phyloP scores from a whole-genome alignment of 2,329 filamentous ascomycete genomes.

The Orbilia ellipsospora region DNA sequence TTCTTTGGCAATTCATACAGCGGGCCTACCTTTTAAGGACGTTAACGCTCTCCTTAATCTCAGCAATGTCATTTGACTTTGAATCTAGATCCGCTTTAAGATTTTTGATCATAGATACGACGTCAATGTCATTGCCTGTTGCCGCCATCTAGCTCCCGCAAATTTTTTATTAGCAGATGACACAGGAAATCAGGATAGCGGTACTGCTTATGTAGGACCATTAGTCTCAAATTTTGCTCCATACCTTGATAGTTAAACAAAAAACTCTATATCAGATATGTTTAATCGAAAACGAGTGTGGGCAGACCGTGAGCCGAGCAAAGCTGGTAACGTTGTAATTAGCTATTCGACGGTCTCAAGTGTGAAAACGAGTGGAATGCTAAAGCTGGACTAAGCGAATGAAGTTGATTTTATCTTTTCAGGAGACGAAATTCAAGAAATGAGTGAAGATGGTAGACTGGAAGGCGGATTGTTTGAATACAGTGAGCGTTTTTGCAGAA shows the following conservation, averaged over 20 bases:
- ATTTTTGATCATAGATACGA: slow-evolving; percentile 29
- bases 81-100: slow-evolving; percentile 38
- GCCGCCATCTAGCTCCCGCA: slow-evolving; percentile 38
- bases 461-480: slow-evolving; percentile 2
- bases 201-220: neutral
- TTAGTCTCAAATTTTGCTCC: neutral
- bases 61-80: slow-evolving; percentile 32
- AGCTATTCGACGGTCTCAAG: neutral
- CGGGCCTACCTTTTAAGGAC: slow-evolving; percentile 19
- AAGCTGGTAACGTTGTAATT: neutral
- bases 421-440: neutral
- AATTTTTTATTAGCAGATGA: slow-evolving; percentile 5
- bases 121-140: slow-evolving; percentile 1
- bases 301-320: neutral
- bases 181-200: neutral
- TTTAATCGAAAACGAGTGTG: neutral
- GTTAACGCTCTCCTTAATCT: slow-evolving; percentile 31
- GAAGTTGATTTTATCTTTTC: neutral
- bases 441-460: neutral
- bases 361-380: neutral
- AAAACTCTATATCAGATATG: neutral
- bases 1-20: too few relatives aligned
- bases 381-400: neutral
- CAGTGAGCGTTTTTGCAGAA: neutral
- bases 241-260: slow-evolving; percentile 5